phyloP scores from a whole-genome alignment of 2,329 filamentous ascomycete species.

The Monilinia fructicola region DNA sequence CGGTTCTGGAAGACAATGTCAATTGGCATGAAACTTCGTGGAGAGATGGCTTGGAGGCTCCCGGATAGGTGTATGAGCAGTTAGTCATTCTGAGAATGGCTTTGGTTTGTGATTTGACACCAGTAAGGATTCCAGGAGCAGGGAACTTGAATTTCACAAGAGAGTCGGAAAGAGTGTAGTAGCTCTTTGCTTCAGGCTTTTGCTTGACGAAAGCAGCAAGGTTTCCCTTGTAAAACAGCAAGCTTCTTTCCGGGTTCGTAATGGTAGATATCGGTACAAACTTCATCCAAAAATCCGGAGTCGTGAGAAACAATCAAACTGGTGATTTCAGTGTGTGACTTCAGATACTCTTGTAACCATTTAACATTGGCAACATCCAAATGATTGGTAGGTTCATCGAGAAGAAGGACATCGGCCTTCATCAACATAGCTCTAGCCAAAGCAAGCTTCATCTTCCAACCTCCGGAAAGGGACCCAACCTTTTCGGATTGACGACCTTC shows the following conservation, averaged over 20 bases:
- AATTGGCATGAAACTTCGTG: conserved; percentile 84
- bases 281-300: conserved; percentile 93
- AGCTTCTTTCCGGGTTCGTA: conserved; percentile 97
- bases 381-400: conserved; percentile 99
- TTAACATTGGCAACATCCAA: conserved; percentile 94
- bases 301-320: conserved; percentile 98
- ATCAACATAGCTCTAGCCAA: conserved; percentile 95
- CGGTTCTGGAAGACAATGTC: conserved; percentile 84
- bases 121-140: conserved; percentile 86
- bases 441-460: conserved; percentile 99
- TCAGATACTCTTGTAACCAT: conserved; percentile 94
- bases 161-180: conserved; percentile 90
- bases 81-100: conserved; percentile 94
- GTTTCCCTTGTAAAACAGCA: conserved; percentile 81
- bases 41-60: conserved; percentile 82
- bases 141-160: conserved; percentile 98
- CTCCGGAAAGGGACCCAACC: conserved; percentile 92
- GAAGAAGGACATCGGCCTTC: conserved; percentile 90
- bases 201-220: conserved; percentile 80
- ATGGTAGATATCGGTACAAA: conserved; percentile 98
- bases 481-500: conserved; percentile 85
- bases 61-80: conserved; percentile 92
- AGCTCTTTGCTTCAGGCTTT: conserved; percentile 93
- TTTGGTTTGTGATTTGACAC: conserved; percentile 92
- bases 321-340: conserved; percentile 93